These are phyloP conservation scores for Scheffersomyces quercinus DNA, from an alignment of 1,139 yeast species.

Conservation along the genomic window DNA sequence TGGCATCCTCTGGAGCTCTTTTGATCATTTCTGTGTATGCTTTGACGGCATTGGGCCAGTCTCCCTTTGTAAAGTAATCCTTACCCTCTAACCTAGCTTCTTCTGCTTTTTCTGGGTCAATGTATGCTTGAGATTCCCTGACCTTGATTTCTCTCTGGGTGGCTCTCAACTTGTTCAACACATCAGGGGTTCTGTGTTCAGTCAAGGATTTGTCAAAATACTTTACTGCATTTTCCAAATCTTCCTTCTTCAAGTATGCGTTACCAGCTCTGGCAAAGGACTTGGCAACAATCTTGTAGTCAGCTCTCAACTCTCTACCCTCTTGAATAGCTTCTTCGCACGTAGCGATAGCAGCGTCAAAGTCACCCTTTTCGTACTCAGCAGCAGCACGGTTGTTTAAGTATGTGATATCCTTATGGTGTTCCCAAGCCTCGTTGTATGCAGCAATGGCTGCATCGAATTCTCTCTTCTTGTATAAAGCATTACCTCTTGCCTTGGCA, in stretches of 20 bases:
- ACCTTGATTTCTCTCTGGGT: slow-evolving; percentile 84
- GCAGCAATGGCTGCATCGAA: slow-evolving; percentile 91
- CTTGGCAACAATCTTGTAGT: slow-evolving; percentile 88
- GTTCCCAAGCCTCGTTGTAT: slow-evolving; percentile 85
- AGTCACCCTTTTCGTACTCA: slow-evolving; percentile 93
- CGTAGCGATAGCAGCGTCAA: slow-evolving; percentile 77
- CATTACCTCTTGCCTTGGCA: slow-evolving; percentile 84
- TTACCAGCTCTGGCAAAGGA: slow-evolving; percentile 92
- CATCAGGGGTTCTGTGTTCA: slow-evolving; percentile 96
- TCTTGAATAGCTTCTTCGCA: slow-evolving; percentile 82
- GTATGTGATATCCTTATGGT: slow-evolving; percentile 83
- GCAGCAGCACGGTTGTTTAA: slow-evolving; percentile 98
- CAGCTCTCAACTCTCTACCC: slow-evolving; percentile 89
- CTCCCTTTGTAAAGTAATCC: slow-evolving; percentile 82
- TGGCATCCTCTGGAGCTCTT: slow-evolving; percentile 94
- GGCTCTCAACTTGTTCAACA: slow-evolving; percentile 79
- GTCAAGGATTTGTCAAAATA: slow-evolving; percentile 88
- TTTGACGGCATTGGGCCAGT: slow-evolving; percentile 96
- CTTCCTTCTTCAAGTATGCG: slow-evolving; percentile 72
- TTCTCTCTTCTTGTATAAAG: slow-evolving; percentile 78
- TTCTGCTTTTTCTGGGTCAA: slow-evolving; percentile 91
- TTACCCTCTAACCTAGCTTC: slow-evolving; percentile 94
- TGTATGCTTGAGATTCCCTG: slow-evolving; percentile 73
- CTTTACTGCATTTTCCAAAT: slow-evolving; percentile 72
- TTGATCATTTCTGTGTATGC: slow-evolving; percentile 94